A percentile compares a stretch with the other conserved stretches of the same genome.
These are phyloP conservation scores for Lentinula sp. DNA, from an alignment of 768 basidiomycete genomes.

Conservation along the genomic window DNA sequence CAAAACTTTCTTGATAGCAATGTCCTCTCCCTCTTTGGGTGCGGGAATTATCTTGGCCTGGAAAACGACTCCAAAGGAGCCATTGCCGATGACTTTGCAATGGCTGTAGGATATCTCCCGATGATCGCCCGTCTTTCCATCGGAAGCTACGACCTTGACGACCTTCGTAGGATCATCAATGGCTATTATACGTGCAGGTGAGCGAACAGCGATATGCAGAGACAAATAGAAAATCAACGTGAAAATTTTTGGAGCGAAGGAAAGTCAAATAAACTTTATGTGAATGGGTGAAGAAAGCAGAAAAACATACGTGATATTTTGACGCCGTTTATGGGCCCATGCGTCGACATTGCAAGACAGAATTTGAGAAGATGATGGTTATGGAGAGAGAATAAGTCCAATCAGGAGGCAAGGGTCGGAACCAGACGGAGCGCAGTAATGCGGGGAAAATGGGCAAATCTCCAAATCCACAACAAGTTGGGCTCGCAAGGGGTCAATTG, in stretches of 20 bases:
- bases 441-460: background rate
- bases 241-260: background rate
- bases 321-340: constrained; percentile 83
- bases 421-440: background rate
- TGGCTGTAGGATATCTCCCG: constrained; percentile 90
- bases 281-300: constrained; percentile 7
- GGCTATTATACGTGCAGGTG: constrained; percentile 34
- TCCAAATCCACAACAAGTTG: background rate
- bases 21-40: constrained; percentile 68
- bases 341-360: constrained; percentile 51
- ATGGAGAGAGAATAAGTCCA: background rate
- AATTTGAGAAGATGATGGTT: background rate
- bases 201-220: constrained; percentile 23
- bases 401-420: constrained; percentile 1
- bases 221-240: constrained; percentile 20
- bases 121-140: constrained; percentile 89
- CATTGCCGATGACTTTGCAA: constrained; percentile 98
- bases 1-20: constrained; percentile 99
- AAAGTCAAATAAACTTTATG: constrained; percentile 7
- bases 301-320: constrained; percentile 73
- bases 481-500: background rate
- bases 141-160: constrained; percentile 90
- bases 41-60: constrained; percentile 81
- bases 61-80: constrained; percentile 98
- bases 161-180: constrained; percentile 97